Conservation (phyloP, 2,329 filamentous ascomycete genomes). For the Biscogniauxia marginata region DNA sequence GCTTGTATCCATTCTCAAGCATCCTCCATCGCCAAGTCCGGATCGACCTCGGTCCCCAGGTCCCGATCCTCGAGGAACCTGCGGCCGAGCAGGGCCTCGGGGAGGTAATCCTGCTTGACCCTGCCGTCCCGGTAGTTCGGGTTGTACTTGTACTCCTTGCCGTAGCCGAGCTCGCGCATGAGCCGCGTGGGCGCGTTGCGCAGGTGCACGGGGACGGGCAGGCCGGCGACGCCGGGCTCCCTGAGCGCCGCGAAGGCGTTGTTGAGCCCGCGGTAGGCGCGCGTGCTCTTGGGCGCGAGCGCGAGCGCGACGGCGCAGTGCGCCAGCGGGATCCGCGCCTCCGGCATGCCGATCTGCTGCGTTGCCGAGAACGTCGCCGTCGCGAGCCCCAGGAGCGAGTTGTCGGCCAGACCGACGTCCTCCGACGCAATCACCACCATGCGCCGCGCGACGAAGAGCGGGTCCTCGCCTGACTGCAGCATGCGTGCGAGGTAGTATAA, state of each 20-base stretch:
- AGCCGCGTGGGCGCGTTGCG: conserved; percentile 88
- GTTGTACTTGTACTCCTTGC: conserved; percentile 93
- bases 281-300: conserved; percentile 80
- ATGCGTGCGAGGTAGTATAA: conserved; percentile 95
- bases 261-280: conserved; percentile 78
- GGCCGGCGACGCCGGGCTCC: conserved; percentile 77
- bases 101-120: conserved; percentile 89
- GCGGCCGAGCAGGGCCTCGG: conserved; percentile 67
- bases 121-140: conserved; percentile 81
- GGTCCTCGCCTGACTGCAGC: conserved; percentile 92
- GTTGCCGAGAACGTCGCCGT: conserved; percentile 83
- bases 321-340: conserved; percentile 87
- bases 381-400: conserved; percentile 76
- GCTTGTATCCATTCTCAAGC: conserved; percentile 7
- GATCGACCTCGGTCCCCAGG: conserved; percentile 75
- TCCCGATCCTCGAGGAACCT: conserved; percentile 78
- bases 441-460: conserved; percentile 85
- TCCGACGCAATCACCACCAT: conserved; percentile 95
- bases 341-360: conserved; percentile 92
- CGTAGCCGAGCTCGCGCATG: conserved; percentile 92
- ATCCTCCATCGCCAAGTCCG: conserved; percentile 53
- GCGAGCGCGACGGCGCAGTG: conserved; percentile 82
- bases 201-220: conserved; percentile 84
- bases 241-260: conserved; percentile 76
- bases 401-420: conserved; percentile 89